Percentiles rank a stretch among this genome's conserved stretches.
phyloP scores from a whole-genome alignment of 2,329 filamentous ascomycete species.

The Penicillium frequentans region DNA sequence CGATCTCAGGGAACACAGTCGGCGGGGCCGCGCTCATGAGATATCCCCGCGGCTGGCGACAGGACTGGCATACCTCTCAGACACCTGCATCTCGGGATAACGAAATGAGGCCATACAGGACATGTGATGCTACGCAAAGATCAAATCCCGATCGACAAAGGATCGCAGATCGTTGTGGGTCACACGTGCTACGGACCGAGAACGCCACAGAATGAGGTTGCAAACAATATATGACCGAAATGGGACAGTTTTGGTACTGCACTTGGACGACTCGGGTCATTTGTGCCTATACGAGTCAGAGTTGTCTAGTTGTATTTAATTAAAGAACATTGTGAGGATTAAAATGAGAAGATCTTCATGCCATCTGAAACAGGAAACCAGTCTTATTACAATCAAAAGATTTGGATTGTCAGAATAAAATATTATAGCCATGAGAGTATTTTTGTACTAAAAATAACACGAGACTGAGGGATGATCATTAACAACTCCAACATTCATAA shows the following conservation, averaged over 20 bases:
- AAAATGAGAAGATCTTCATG: too few relatives aligned
- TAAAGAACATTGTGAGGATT: too few relatives aligned
- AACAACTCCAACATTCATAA: neutral
- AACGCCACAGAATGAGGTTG: neutral
- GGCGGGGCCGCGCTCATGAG: neutral
- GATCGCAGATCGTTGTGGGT: conserved; percentile 8
- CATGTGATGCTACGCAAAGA: neutral
- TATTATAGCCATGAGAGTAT: neutral
- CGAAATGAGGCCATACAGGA: neutral
- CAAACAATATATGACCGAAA: neutral
- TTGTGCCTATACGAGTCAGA: too few relatives aligned
- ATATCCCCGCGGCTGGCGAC: neutral
- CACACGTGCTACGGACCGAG: conserved; percentile 4
- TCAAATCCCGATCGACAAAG: conserved; percentile 1
- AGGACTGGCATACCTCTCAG: neutral
- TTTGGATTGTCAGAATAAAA: neutral
- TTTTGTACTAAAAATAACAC: neutral
- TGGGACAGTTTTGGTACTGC: neutral
- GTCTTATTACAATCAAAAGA: neutral
- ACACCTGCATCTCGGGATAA: neutral
- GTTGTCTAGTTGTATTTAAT: too few relatives aligned
- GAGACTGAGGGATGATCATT: neutral
- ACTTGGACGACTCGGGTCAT: too few relatives aligned
- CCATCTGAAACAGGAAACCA: neutral
- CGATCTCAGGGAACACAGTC: neutral